Evolutionary conservation across 139 green algal species (phyloP), one percentile per base, ranked within the genome.

Genomic region (Chlorella sorokiniana): DNA sequence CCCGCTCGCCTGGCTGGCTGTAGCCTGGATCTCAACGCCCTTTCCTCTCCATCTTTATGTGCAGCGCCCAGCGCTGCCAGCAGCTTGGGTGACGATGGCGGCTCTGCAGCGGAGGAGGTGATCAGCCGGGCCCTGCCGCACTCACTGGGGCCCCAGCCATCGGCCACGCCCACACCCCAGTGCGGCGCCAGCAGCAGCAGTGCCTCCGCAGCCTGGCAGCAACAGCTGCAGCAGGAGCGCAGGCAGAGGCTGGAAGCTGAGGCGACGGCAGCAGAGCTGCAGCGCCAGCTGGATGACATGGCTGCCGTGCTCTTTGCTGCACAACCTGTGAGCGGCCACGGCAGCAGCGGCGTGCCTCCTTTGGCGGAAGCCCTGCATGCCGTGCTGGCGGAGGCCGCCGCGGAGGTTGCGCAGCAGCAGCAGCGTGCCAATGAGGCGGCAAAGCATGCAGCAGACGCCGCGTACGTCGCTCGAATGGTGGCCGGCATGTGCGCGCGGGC

Each of bases 391-490:
- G 27, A 54, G 33, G 73, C 59, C 54, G 51, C 37, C 1, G 52
- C 29, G 56, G 18, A 65, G 56, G 18, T 10, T 22, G 56, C 73
- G 3, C 52, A 52, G 27, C 23, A 41, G 37, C 73, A 35, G 37
- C 54, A 45, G 37, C 38, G 37, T 10, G 54, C 52, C 27, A 54
- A 69, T 9, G 35, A 27, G 8, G 73, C 52, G 8, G n/a, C 31
- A 20, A 22, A 22, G 0, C 51, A 8, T 2, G 52, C 52, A 27
- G 59, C 33, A 20, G 54, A 79, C 25, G 73, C 73, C 1, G 73
- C 73, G 5, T 52, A 41, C n/a, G 73, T 79, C 22, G 73, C 73
- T 7, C 54, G 73, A 52, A n/a, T 79, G 37, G 73, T 69, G 54
- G 73, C 73, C 1, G 25, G 33, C 37, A 56, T 69, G 22, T 68